Percentiles rank a stretch among this genome's conserved stretches.
Evolutionary conservation across 306 rosid species (phyloP).

Genomic region (Quercus dentata): DNA sequence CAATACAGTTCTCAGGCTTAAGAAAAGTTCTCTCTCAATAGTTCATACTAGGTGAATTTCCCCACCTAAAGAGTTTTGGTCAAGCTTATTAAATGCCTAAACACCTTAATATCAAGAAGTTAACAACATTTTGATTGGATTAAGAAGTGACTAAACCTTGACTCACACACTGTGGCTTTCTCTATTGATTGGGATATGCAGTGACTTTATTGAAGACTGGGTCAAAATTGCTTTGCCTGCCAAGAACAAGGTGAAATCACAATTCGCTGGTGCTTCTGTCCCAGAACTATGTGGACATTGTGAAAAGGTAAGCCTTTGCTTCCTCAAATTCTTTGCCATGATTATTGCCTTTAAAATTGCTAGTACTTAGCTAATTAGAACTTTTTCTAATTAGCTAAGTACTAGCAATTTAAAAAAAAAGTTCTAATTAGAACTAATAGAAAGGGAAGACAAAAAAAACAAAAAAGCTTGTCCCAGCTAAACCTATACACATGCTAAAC

Average conservation of each 20-base stretch:
- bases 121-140: not conserved
- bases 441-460: too few species aligned
- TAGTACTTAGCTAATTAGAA: too few species aligned
- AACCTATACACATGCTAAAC: too few species aligned
- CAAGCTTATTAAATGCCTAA: not conserved
- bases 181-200: constrained; percentile 16
- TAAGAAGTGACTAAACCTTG: not conserved
- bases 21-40: not conserved
- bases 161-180: not conserved
- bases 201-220: constrained; percentile 95
- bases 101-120: not conserved
- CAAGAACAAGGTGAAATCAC: constrained; percentile 60
- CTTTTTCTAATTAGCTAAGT: too few species aligned
- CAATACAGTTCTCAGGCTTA: not conserved
- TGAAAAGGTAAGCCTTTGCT: constrained; percentile 59
- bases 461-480: not conserved
- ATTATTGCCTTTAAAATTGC: not conserved
- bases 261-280: constrained; percentile 29
- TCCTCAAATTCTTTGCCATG: not conserved
- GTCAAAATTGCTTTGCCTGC: constrained; percentile 74
- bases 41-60: too few species aligned
- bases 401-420: too few species aligned
- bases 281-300: constrained; percentile 61
- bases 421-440: too few species aligned
- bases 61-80: too few species aligned